Conservation (phyloP, 2,329 filamentous ascomycete species). For the Calonectria leucothoes region DNA sequence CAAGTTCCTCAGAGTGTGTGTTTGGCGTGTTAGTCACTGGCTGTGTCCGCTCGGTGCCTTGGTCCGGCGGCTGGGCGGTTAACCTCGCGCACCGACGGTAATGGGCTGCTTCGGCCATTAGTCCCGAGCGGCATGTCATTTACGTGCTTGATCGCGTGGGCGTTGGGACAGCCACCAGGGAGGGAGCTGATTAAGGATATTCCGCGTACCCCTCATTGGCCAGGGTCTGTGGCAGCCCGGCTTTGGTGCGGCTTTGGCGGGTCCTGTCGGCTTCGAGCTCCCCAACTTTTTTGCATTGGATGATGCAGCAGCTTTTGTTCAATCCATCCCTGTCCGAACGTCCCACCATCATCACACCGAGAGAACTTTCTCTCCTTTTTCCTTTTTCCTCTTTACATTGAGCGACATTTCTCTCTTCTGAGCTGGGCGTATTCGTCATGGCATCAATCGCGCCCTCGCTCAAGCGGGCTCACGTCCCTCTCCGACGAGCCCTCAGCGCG, state of each 20-base stretch:
- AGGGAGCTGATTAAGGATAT: constrained; percentile 38
- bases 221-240: constrained; percentile 23
- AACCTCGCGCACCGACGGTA: constrained; percentile 6
- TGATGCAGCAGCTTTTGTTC: constrained; percentile 37
- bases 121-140: neutral
- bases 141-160: constrained; percentile 13
- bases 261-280: constrained; percentile 40
- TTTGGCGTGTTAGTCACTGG: neutral
- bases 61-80: constrained; percentile 10
- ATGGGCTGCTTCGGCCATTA: neutral
- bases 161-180: constrained; percentile 7
- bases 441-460: constrained; percentile 55
- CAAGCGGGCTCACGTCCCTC: constrained; percentile 55
- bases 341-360: constrained; percentile 18
- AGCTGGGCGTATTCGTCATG: constrained; percentile 42
- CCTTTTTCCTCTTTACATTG: neutral
- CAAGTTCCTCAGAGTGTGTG: neutral
- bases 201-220: constrained; percentile 32
- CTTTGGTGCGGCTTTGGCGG: constrained; percentile 29
- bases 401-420: neutral
- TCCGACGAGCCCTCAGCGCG: constrained; percentile 53
- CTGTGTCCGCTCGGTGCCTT: constrained; percentile 8
- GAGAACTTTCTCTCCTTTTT: neutral
- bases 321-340: constrained; percentile 31
- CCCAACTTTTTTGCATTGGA: constrained; percentile 42